phyloP scores from a whole-genome alignment of 345 rosid genomes.

The Heritiera littoralis region DNA sequence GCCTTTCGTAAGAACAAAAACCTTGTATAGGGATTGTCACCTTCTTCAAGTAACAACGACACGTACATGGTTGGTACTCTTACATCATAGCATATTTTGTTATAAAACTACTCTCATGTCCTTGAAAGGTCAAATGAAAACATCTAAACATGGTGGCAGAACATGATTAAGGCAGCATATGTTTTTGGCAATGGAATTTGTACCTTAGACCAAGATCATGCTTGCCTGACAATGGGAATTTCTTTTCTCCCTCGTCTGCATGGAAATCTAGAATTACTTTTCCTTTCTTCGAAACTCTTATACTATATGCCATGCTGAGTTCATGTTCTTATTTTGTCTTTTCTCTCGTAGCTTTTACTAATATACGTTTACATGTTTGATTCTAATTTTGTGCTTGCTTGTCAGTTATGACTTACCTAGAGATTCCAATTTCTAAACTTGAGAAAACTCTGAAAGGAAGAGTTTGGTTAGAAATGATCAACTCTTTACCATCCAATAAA shows the following conservation, averaged over 20 bases:
- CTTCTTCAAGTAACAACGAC: no score
- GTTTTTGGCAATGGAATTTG: neutral
- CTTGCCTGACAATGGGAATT: neutral
- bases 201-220: neutral
- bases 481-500: neutral
- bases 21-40: no score
- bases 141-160: neutral
- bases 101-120: no score
- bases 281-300: neutral
- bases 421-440: conserved; percentile 20
- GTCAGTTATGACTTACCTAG: neutral
- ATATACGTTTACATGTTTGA: no score
- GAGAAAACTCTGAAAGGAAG: neutral
- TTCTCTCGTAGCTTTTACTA: neutral
- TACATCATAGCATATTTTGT: no score
- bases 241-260: neutral
- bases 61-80: no score
- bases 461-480: neutral
- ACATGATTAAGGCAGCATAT: neutral
- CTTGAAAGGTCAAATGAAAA: no score
- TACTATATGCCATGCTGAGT: neutral
- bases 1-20: no score
- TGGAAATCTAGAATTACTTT: neutral
- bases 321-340: neutral
- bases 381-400: neutral